Evolutionary conservation across 352 stramenopile species (phyloP).

Genomic region (Plasmopara viticola): DNA sequence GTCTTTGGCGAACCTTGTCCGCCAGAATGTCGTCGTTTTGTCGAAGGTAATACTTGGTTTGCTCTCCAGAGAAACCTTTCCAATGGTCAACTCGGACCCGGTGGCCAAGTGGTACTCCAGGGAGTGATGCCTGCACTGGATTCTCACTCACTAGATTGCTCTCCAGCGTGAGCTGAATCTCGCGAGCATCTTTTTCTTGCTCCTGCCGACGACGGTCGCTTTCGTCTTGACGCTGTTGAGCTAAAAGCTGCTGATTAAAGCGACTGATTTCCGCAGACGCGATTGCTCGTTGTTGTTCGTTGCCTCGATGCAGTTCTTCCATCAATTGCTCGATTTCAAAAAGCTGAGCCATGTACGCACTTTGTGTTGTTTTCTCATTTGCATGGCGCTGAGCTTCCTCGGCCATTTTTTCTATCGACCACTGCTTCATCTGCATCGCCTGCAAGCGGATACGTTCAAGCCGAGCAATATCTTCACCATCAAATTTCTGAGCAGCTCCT

Average conservation of each 20-base stretch:
- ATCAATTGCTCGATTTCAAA: conserved; percentile 54
- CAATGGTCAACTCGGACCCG: conserved; percentile 75
- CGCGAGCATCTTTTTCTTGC: conserved; percentile 42
- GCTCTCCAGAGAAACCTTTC: conserved; percentile 64
- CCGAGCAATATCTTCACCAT: conserved; percentile 50
- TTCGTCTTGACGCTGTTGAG: conserved; percentile 38
- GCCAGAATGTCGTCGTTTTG: conserved; percentile 54
- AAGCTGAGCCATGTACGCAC: conserved; percentile 39
- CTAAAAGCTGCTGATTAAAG: conserved; percentile 46
- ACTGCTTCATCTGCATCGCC: conserved; percentile 63
- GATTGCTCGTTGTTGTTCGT: conserved; percentile 42
- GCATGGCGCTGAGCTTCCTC: conserved; percentile 39
- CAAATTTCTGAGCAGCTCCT: conserved; percentile 62
- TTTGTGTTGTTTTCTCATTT: conserved; percentile 32
- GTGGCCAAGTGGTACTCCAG: conserved; percentile 31
- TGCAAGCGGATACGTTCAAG: conserved; percentile 59
- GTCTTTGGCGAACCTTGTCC: conserved; percentile 39
- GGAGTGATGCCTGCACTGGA: conserved; percentile 41
- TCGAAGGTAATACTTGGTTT: conserved; percentile 45
- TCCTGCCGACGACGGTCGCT: conserved; percentile 30
- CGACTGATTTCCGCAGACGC: conserved; percentile 45
- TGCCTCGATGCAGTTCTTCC: conserved; percentile 46
- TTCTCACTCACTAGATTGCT: conserved; percentile 75
- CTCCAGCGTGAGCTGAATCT: conserved; percentile 52
- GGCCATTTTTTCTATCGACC: conserved; percentile 47